Evolutionary conservation across 352 stramenopile genomes (phyloP), one percentile per base, ranked within the genome.

Genomic region (Phytophthora melonis): DNA sequence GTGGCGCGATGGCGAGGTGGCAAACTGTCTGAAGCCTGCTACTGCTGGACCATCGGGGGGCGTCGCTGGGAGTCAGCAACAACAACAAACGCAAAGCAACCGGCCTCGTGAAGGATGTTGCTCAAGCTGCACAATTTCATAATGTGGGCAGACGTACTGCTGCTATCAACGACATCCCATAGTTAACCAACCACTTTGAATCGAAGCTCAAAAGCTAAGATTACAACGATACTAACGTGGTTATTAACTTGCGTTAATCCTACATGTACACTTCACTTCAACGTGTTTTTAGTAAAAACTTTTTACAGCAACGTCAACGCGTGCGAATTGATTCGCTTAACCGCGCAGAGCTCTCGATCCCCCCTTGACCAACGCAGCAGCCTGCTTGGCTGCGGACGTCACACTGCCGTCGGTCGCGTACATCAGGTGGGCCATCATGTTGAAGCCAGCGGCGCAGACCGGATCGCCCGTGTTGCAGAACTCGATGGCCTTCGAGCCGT

Each of bases 1-100:
- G 59, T 92, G 84, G 84, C 69, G 76, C 19, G 81, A 92, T 53
- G 54, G 63, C 2, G 70, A 89, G n/a, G 73, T 89, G 21, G 79
- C 77, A 14, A 82, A 70, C 16, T 90, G 84, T n/a, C 25, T 91
- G 9, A 73, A 84, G n/a, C 50, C 70, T 19, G 58, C 68, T 36
- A 11, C 72, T 10, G 68, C 70, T 8, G 45, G 27, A 45, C 32
- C 59, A 21, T 36, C 66, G 3, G 47, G 19, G 5, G 23, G 47
- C 2, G 53, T 36, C 19, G 52, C 50, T 21, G 62, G 71, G 19
- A 64, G 30, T 32, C 58, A 70, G 58, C 68, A 68, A n/a, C 39
- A 71, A 45, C 54, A 71, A 53, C 66, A 67, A n/a, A 30, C 70
- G 34, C 50, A 68, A 54, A 65, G 13, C 18, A 69, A 36, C 66